Percentiles rank a stretch among this genome's conserved stretches.
Evolutionary conservation across 176 grass and related monocot genomes (phyloP).

Genomic region (Hordeum vulgare): DNA sequence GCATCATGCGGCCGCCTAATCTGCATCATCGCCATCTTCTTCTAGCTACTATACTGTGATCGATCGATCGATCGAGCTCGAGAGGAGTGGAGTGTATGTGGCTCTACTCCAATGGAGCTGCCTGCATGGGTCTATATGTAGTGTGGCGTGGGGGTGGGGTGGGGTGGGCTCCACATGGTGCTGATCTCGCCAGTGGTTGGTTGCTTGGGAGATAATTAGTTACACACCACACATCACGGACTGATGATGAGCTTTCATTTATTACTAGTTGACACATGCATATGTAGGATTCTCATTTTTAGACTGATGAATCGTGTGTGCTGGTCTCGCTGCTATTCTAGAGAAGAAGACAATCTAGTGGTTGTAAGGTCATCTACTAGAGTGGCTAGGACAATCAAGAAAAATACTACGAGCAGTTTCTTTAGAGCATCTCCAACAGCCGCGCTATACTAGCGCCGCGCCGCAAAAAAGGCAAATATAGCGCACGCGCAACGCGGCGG

Average conservation of each 20-base stretch:
- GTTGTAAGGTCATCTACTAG: background rate
- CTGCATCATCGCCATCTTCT: background rate
- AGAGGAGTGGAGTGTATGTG: background rate
- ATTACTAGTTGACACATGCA: background rate
- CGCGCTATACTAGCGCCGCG: no score
- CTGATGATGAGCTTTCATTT: background rate
- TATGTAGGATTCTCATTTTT: background rate
- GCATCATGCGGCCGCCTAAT: background rate
- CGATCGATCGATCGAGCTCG: no score
- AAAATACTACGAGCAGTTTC: no score
- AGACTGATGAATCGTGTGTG: background rate
- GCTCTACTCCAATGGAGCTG: background rate
- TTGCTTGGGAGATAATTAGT: background rate
- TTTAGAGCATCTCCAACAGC: no score
- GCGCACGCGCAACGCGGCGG: no score
- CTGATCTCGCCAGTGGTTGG: background rate
- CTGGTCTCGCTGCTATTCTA: background rate
- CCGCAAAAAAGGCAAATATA: no score
- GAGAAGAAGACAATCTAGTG: background rate
- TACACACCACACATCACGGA: background rate
- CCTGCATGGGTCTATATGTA: conserved; percentile 11
- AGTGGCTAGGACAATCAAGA: no score
- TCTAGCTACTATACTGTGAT: background rate
- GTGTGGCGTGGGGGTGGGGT: background rate
- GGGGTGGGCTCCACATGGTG: background rate